Evolutionary conservation across 2,329 filamentous ascomycete genomes (phyloP).

Genomic region (Fusarium setosum): DNA sequence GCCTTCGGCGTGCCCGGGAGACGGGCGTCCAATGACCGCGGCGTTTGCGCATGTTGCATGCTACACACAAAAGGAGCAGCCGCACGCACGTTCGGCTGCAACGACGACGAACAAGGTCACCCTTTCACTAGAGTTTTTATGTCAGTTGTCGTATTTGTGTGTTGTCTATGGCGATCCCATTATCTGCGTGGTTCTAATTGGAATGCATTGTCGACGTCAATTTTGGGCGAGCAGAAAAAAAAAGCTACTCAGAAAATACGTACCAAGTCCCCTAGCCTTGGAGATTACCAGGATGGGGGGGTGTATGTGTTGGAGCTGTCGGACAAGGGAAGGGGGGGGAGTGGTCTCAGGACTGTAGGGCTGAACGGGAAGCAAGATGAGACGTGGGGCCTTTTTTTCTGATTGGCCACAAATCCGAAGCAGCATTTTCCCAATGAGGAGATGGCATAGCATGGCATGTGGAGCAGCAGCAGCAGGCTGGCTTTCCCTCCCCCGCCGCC

Average conservation of each 20-base stretch:
- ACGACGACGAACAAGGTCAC: too few relatives aligned
- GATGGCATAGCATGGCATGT: too few relatives aligned
- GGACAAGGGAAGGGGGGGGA: neutral
- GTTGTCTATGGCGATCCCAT: too few relatives aligned
- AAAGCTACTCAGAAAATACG: too few relatives aligned
- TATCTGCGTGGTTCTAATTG: too few relatives aligned
- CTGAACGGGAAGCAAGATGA: slow-evolving; percentile 40
- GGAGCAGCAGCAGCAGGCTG: too few relatives aligned
- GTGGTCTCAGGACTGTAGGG: slow-evolving; percentile 31
- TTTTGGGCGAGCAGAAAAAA: too few relatives aligned
- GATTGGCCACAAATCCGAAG: slow-evolving; percentile 20
- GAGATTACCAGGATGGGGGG: slow-evolving; percentile 16
- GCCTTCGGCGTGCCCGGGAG: slow-evolving; percentile 38
- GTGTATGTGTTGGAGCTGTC: slow-evolving; percentile 9
- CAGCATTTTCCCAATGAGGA: neutral
- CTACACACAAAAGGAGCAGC: slow-evolving; percentile 10
- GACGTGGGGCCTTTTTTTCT: neutral
- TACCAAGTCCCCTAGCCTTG: too few relatives aligned
- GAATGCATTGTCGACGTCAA: too few relatives aligned
- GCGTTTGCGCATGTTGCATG: slow-evolving; percentile 28
- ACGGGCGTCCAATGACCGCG: slow-evolving; percentile 24
- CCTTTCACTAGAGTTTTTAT: neutral
- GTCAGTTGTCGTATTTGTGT: neutral
- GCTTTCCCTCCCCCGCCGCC: neutral
- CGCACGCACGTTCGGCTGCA: slow-evolving; percentile 17